Evolutionary conservation across 208 protist genomes (phyloP).

Genomic region (Trypanosoma rangeli): DNA sequence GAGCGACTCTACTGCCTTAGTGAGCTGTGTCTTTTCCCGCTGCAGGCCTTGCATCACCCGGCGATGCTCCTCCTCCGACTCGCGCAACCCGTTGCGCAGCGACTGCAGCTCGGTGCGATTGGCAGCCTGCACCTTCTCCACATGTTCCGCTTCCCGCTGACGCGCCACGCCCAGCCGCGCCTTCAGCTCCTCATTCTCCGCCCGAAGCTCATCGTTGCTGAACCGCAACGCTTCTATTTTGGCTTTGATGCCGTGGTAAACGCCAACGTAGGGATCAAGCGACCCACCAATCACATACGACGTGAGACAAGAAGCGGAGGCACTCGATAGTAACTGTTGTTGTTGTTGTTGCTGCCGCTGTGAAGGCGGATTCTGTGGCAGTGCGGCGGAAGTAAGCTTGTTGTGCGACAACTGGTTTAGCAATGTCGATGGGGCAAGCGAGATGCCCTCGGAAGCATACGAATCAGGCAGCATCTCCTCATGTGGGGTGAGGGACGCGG

Average conservation of each 20-base stretch:
- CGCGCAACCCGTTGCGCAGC: conserved; percentile 32
- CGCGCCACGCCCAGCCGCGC: conserved; percentile 39
- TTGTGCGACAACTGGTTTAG: not conserved
- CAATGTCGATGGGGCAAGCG: not conserved
- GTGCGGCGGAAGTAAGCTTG: conserved; percentile 6
- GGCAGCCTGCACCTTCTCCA: conserved; percentile 34
- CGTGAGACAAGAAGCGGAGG: conserved; percentile 24
- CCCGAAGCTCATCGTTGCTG: conserved; percentile 69
- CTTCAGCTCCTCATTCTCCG: conserved; percentile 69
- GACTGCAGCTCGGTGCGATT: conserved; percentile 51
- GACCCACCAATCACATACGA: conserved; percentile 24
- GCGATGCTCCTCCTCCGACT: conserved; percentile 34
- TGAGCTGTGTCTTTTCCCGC: conserved; percentile 57
- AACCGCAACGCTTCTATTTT: conserved; percentile 77
- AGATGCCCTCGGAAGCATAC: conserved; percentile 11
- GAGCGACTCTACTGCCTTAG: conserved; percentile 52
- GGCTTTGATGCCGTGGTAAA: conserved; percentile 81
- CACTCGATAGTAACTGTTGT: conserved; percentile 19
- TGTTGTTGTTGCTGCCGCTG: not conserved
- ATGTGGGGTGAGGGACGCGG: not conserved
- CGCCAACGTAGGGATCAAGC: conserved; percentile 45
- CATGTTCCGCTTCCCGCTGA: conserved; percentile 35
- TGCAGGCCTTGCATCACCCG: conserved; percentile 36
- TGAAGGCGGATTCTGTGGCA: not conserved
- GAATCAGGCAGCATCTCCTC: not conserved